Evolutionary conservation across 805 yeast species (phyloP).

Genomic region (Saccharomyces mikatae): DNA sequence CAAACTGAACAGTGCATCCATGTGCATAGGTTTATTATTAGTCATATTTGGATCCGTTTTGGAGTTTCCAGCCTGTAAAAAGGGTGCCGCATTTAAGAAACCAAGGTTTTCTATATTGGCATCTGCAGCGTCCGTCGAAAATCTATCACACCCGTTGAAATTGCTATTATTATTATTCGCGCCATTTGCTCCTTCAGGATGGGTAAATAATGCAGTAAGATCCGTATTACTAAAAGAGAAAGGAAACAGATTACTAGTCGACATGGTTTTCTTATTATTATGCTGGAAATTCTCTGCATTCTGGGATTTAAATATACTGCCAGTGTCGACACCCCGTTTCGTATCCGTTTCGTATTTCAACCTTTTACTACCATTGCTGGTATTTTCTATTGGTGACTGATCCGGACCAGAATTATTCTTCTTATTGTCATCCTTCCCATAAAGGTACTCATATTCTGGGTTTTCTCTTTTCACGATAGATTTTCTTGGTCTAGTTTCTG

Average conservation of each 20-base stretch:
- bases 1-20: background rate
- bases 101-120: background rate
- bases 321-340: background rate
- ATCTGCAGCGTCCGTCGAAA: background rate
- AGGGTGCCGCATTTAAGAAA: background rate
- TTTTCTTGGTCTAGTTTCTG: constrained; percentile 10
- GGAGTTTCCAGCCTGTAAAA: background rate
- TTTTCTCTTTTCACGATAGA: constrained; percentile 6
- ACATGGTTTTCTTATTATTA: background rate
- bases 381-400: background rate
- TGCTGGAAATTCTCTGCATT: background rate
- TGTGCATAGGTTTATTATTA: background rate
- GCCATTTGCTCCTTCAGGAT: background rate
- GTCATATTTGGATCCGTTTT: background rate
- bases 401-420: background rate
- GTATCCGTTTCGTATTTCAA: background rate
- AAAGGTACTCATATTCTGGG: background rate
- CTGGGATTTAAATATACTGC: background rate
- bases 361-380: background rate
- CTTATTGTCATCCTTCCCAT: background rate
- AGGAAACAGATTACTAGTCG: background rate
- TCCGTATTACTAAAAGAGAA: background rate
- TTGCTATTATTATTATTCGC: background rate
- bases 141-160: background rate
- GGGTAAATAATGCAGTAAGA: background rate